Base-by-base conservation (phyloP, 2,329 filamentous ascomycete species). In the Beauveria sp. region DNA sequence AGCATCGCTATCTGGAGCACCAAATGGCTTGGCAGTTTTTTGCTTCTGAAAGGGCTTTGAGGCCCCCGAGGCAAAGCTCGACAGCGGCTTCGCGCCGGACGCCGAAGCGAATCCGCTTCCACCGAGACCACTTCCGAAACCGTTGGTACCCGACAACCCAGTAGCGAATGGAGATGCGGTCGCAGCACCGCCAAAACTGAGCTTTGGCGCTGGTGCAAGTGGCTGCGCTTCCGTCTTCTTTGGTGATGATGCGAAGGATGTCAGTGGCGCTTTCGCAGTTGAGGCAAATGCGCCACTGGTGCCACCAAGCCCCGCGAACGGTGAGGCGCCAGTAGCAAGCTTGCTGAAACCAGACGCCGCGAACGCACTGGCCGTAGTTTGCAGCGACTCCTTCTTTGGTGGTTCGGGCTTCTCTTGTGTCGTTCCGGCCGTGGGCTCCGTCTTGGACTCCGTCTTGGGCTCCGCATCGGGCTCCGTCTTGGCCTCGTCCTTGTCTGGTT, bases 11-110 rank as follows among this genome's bases (percentile, higher is more conserved):
- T 86, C 86, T 1, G 90, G 84, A 14, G 90, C 89, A 37, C 91
- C 91, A 70, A 96, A 94, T 0, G 90, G 83, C 72, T 84, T 90
- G 3, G 82, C 80, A 16, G 84, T 79, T 71, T 89, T 90, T 63
- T 80, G 79, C 62, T 77, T 83, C 68, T 78, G 80, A 44, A 81
- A 73, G 14, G 74, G 61, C 47, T 72, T 73, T 20, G 59, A 75
- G 55, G 81, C 83, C 24, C 85, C 80, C 51, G 86, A 85, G 47
- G 86, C 90, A 73, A 96, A 96, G 66, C 82, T 88, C 2, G 82
- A 81, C 10, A 92, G 73, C 1, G 72, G 68, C 63, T 80, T 81
- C 5, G 70, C 68, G 37, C 77, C 75, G 0, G 72, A 67, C 6
- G 81, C 66, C 3, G 69, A 63, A 34, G 71, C 75, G 68, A 89